phyloP scores from a whole-genome alignment of 441 rosid genomes.

The Populus hybrid region DNA sequence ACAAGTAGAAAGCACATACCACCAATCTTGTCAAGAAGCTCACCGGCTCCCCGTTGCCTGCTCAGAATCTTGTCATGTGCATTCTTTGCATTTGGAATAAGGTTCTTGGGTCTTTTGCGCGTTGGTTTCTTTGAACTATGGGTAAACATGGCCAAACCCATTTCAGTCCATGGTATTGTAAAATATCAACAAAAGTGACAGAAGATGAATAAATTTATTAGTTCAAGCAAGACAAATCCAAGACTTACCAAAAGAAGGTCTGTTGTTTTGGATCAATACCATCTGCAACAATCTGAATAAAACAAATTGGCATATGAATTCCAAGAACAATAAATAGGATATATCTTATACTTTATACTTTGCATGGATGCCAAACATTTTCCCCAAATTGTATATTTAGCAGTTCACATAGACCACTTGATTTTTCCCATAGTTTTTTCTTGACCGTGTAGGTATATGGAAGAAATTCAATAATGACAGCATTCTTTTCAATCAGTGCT shows the following conservation, averaged over 20 bases:
- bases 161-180: conserved; percentile 10
- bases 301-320: conserved; percentile 22
- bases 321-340: conserved; percentile 3
- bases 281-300: conserved; percentile 66
- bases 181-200: conserved; percentile 11
- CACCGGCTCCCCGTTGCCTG: conserved; percentile 39
- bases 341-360: neutral
- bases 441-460: neutral
- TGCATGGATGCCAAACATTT: neutral
- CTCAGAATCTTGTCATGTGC: conserved; percentile 55
- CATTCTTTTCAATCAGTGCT: neutral
- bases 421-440: neutral
- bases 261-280: conserved; percentile 91
- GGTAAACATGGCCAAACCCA: conserved; percentile 13
- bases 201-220: conserved; percentile 6
- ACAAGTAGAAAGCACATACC: conserved; percentile 35
- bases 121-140: conserved; percentile 73
- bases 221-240: conserved; percentile 12
- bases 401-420: neutral
- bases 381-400: neutral
- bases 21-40: conserved; percentile 56
- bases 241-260: conserved; percentile 77
- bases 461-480: neutral
- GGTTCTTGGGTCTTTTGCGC: conserved; percentile 53
- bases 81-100: conserved; percentile 57